Evolutionary conservation across 2,329 filamentous ascomycete genomes (phyloP), one percentile per base, ranked within the genome.

Genomic region (Ceratocystis alfenasii): DNA sequence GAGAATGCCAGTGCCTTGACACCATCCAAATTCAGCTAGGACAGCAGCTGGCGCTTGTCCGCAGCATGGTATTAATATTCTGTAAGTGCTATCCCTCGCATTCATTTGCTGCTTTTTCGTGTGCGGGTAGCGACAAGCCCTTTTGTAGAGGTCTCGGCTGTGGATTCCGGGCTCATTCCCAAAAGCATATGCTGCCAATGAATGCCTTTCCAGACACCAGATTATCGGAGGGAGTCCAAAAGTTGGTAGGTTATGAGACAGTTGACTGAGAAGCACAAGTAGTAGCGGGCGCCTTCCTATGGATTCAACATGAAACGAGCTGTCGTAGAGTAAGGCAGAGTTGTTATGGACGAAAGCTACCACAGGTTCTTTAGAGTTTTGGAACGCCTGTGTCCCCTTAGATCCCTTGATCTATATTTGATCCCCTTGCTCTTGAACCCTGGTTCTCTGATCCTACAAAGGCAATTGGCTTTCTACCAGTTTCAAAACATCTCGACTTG

Each of bases 1-100:
- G 28, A 59, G 53, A 59, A 33, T 36, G 55, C 55, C 55, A 59
- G 20, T 36, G 55, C 33, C 55, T 59, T 36, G 55, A 59, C 22
- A 5, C 15, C n/a, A 25, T 36, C 55, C 55, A 59, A 59, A 59
- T 36, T 15, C 12, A 59, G 30, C 12, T 10, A 36, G 55, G 33
- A 59, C 17, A n/a, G 8, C 55, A 36, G 30, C 17, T 1, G 55
- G 55, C 25, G 28, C 30, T 20, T 36, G 28, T 8, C 28, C 55
- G 33, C 2, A 53, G 48, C 6, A 25, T 8, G 6, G n/a, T 20
- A 1, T 53, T n/a, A 1, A 36, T 36, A 5, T 36, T 22, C 12
- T 36, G 55, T 2, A 36, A 10, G 55, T 59, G 55, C 33, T 2
- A n/a, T 30, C 30, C 28, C 6, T 41, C 36, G 36, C 25, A n/a